A percentile compares a stretch with the other conserved stretches of the same genome.
Conservation (phyloP, 495 filamentous ascomycete species). For the Penicillium maclennaniae region DNA sequence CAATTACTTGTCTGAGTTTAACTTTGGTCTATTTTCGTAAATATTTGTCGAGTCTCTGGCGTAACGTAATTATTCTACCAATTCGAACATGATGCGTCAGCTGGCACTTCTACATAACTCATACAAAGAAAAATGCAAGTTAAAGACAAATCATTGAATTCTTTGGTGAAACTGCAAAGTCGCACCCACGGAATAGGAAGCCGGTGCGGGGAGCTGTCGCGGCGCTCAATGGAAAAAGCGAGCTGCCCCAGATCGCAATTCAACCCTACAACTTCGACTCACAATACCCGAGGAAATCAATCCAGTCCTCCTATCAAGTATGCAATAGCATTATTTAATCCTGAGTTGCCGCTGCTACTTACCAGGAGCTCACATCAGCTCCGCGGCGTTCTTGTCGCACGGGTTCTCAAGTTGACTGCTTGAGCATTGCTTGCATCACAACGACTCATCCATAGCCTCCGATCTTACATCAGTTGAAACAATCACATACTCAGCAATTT, state of each 20-base stretch:
- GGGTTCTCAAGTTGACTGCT: constrained; percentile 6
- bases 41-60: background rate
- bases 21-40: background rate
- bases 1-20: constrained; percentile 21
- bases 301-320: background rate
- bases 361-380: constrained; percentile 3
- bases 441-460: background rate
- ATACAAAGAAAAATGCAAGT: background rate
- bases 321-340: background rate
- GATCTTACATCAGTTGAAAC: background rate
- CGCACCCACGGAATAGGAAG: background rate
- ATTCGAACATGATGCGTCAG: too few species aligned
- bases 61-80: background rate
- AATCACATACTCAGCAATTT: background rate
- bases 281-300: background rate
- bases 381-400: background rate
- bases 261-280: background rate
- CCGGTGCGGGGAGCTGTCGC: constrained; percentile 15
- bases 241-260: background rate
- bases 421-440: background rate
- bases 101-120: background rate
- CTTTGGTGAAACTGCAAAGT: background rate
- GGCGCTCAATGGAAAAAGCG: constrained; percentile 16
- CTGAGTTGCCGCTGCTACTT: background rate
- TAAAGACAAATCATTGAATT: background rate